Conservation (phyloP, 1,284 basidiomycete species). For the Chondrostereum purpureum region DNA sequence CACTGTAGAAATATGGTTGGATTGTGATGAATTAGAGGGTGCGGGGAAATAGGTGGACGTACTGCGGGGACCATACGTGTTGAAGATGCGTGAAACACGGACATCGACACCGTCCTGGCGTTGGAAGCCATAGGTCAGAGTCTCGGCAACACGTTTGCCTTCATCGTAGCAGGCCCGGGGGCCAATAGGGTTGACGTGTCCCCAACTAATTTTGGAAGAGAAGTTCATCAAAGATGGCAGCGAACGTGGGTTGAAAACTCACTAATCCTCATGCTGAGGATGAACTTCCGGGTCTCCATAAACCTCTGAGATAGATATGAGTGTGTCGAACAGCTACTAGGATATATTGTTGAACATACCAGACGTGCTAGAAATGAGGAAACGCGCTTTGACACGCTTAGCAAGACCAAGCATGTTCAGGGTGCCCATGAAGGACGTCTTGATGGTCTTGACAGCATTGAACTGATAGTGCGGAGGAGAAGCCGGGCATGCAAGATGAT, state of each 20-base stretch:
- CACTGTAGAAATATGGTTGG: constrained; percentile 46
- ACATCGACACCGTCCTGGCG: constrained; percentile 94
- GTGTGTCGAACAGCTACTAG: constrained; percentile 5
- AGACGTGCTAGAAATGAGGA: constrained; percentile 91
- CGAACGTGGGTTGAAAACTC: constrained; percentile 23
- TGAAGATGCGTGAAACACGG: constrained; percentile 94
- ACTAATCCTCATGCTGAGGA: constrained; percentile 94
- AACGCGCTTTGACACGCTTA: constrained; percentile 94
- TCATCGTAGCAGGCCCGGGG: constrained; percentile 98
- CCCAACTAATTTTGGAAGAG: constrained; percentile 66
- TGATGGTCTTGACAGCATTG: constrained; percentile 95
- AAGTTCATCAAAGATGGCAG: constrained; percentile 6
- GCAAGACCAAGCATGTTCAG: constrained; percentile 98
- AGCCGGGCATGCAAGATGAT: constrained; percentile 93
- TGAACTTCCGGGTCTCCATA: constrained; percentile 97
- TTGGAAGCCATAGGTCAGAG: constrained; percentile 90
- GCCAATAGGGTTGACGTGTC: constrained; percentile 96
- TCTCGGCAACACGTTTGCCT: constrained; percentile 94
- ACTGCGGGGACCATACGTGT: constrained; percentile 63
- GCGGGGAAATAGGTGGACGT: constrained; percentile 10
- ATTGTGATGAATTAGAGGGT: constrained; percentile 5
- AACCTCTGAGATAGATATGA: constrained; percentile 56
- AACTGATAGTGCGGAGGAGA: constrained; percentile 95
- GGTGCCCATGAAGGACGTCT: constrained; percentile 96
- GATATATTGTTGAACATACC: constrained; percentile 37